These are phyloP conservation scores for Vicia sativa DNA, from an alignment of 306 rosid genomes.

Conservation along the genomic window DNA sequence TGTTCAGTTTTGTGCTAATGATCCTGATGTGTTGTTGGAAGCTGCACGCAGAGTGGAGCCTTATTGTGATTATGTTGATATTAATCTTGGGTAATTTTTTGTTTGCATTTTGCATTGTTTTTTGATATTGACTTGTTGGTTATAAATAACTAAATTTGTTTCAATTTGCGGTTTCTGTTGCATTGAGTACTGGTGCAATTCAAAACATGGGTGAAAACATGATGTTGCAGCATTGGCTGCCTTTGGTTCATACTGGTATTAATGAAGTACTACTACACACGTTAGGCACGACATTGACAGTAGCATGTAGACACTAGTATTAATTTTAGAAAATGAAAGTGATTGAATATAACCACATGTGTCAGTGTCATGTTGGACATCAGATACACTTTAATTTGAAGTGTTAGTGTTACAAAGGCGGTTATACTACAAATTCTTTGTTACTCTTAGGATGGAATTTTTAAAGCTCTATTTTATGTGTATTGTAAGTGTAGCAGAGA, in stretches of 20 bases:
- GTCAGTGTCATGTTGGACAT: not conserved
- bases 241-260: constrained; percentile 15
- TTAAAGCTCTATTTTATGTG: not conserved
- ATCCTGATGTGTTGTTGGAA: constrained; percentile 73
- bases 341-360: not conserved
- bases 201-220: too few species aligned
- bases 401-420: not conserved
- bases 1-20: constrained; percentile 96
- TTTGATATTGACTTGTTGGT: not conserved
- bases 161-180: not conserved
- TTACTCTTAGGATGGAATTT: not conserved
- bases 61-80: constrained; percentile 86
- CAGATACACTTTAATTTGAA: not conserved
- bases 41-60: constrained; percentile 84
- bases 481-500: too few species aligned
- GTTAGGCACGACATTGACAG: not conserved
- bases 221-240: constrained; percentile 1
- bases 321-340: not conserved
- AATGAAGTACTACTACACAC: not conserved
- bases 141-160: not conserved
- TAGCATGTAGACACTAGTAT: not conserved
- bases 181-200: not conserved
- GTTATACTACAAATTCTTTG: not conserved
- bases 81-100: constrained; percentile 82
- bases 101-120: constrained; percentile 1